These are phyloP conservation scores for Chalara sp. DNA, from an alignment of 2,329 filamentous ascomycete species.

Conservation along the genomic window DNA sequence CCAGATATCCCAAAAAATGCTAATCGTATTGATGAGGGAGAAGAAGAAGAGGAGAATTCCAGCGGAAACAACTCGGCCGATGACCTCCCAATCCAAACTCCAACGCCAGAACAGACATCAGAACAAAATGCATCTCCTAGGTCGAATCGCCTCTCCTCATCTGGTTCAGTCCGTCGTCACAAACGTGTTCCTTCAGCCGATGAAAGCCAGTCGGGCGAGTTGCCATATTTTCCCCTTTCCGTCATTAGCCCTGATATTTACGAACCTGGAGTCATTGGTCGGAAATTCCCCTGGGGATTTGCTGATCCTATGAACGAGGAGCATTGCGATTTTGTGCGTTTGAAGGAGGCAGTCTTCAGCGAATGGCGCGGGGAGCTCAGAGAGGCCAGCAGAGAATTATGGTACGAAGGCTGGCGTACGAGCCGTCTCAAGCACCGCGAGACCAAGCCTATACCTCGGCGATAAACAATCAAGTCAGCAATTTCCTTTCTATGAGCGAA, in stretches of 20 bases:
- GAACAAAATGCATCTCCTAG: conserved; percentile 26
- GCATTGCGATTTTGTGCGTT: conserved; percentile 87
- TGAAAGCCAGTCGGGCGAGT: conserved; percentile 41
- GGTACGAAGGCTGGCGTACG: conserved; percentile 94
- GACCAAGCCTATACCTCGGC: too few relatives aligned
- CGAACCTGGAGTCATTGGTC: conserved; percentile 70
- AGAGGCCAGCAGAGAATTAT: conserved; percentile 82
- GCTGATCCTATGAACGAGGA: conserved; percentile 85
- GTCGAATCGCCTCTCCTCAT: conserved; percentile 23
- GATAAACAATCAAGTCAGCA: too few relatives aligned
- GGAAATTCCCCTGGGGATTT: conserved; percentile 94
- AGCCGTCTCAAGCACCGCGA: conserved; percentile 41
- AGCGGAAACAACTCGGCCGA: conserved; percentile 24
- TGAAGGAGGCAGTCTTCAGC: conserved; percentile 87
- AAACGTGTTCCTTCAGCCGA: conserved; percentile 5
- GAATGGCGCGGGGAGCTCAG: conserved; percentile 91
- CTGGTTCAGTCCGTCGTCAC: conserved; percentile 25
- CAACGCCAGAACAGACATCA: conserved; percentile 1
- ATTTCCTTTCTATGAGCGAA: too few relatives aligned
- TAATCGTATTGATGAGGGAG: conserved; percentile 46
- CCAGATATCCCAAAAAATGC: conserved; percentile 44
- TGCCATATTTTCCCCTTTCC: conserved; percentile 77
- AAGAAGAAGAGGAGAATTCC: conserved; percentile 36
- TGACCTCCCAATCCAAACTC: conserved; percentile 31
- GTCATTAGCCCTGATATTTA: conserved; percentile 93